Percentiles rank a stretch among this genome's conserved stretches.
Evolutionary conservation across 805 yeast genomes (phyloP).

Genomic region (Lipomyces yamanashiensis): DNA sequence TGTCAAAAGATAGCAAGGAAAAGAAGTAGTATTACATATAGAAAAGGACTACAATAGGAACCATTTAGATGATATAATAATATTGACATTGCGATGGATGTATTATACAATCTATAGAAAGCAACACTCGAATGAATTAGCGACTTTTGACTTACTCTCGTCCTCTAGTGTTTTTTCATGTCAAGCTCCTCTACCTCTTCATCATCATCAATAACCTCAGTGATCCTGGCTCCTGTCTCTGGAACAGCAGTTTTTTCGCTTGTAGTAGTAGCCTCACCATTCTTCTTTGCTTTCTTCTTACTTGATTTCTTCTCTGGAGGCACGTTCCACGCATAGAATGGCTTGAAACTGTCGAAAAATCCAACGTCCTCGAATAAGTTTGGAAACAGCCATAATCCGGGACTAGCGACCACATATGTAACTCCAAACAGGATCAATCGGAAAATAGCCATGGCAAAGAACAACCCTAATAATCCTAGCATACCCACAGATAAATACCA

Average conservation of each 20-base stretch:
- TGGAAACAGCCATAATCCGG: conserved; percentile 96
- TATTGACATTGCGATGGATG: background rate
- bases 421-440: conserved; percentile 71
- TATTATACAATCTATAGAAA: background rate
- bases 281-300: conserved; percentile 11
- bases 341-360: conserved; percentile 86
- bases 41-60: too few relatives aligned
- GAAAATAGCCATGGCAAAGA: conserved; percentile 78
- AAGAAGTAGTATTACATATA: background rate
- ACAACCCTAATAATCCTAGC: conserved; percentile 71
- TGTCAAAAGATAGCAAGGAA: background rate
- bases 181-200: conserved; percentile 16
- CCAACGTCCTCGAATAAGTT: conserved; percentile 95
- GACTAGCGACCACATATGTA: conserved; percentile 60
- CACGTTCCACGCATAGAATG: conserved; percentile 79
- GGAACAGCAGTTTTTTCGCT: background rate
- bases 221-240: conserved; percentile 2
- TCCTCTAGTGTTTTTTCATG: conserved; percentile 3
- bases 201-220: conserved; percentile 14
- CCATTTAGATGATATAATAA: background rate
- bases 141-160: background rate
- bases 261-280: background rate
- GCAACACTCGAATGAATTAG: background rate
- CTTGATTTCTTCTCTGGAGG: conserved; percentile 29
- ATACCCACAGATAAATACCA: conserved; percentile 85